phyloP scores from a whole-genome alignment of 1,139 yeast species.

The Kluyveromyces marxianus region DNA sequence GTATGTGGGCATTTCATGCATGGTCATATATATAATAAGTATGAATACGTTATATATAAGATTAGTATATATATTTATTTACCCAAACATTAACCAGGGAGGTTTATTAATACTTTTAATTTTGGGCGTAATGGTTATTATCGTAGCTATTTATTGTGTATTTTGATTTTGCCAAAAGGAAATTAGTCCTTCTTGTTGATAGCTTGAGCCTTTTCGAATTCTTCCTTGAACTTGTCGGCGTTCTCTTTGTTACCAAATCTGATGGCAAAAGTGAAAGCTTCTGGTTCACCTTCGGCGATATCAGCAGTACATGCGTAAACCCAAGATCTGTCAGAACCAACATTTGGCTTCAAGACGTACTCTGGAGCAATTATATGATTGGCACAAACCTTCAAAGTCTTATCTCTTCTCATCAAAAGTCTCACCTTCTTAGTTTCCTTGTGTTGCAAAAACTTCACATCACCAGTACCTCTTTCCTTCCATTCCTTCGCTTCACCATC shows the following conservation, averaged over 20 bases:
- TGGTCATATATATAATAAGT: too few relatives aligned
- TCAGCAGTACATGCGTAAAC: conserved; percentile 94
- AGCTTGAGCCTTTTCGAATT: conserved; percentile 76
- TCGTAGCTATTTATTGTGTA: too few relatives aligned
- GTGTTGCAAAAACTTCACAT: conserved; percentile 90
- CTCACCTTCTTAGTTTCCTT: conserved; percentile 75
- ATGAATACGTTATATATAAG: too few relatives aligned
- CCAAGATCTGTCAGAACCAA: conserved; percentile 98
- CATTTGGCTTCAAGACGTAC: conserved; percentile 81
- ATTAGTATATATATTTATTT: too few relatives aligned
- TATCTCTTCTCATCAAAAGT: conserved; percentile 96
- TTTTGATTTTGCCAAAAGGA: background rate
- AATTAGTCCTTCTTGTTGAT: conserved; percentile 38
- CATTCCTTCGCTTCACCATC: conserved; percentile 81
- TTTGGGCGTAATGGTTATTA: too few relatives aligned
- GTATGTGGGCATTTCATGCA: too few relatives aligned
- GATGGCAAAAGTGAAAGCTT: conserved; percentile 93
- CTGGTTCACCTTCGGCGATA: conserved; percentile 91
- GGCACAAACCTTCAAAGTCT: conserved; percentile 95
- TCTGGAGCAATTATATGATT: conserved; percentile 87
- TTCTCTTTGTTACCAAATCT: conserved; percentile 96
- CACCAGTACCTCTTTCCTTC: conserved; percentile 99
- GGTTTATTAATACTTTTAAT: too few relatives aligned
- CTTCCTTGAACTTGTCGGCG: conserved; percentile 91
- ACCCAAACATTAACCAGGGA: too few relatives aligned